phyloP scores from a whole-genome alignment of 305 asterid genomes.

The Solanum hybrid region DNA sequence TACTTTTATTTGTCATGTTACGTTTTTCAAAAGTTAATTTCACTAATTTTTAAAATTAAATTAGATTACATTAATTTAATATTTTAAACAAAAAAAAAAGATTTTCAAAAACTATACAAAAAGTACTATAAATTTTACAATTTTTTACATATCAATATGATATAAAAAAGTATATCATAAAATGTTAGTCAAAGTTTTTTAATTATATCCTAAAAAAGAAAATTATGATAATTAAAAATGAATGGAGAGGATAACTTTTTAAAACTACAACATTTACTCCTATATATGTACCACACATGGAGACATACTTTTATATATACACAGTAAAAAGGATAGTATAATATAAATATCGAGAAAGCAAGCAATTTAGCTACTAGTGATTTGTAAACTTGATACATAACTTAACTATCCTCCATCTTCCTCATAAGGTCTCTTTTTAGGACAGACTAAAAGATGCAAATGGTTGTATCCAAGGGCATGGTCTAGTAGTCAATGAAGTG shows the following conservation, averaged over 20 bases:
- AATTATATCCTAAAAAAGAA: fast-evolving
- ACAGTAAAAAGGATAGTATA: neutral
- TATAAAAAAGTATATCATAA: neutral
- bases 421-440: neutral
- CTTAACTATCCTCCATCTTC: neutral
- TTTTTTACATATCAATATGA: too few species aligned
- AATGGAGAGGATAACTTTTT: fast-evolving
- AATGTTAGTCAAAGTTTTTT: too few species aligned
- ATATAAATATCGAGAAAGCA: neutral
- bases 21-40: too few species aligned
- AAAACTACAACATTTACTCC: neutral
- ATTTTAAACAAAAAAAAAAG: too few species aligned
- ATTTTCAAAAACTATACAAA: too few species aligned
- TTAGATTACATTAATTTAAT: too few species aligned
- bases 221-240: too few species aligned
- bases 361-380: neutral
- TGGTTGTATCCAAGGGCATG: neutral
- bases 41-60: too few species aligned
- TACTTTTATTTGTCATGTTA: too few species aligned
- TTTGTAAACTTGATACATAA: neutral
- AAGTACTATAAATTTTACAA: too few species aligned
- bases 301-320: neutral
- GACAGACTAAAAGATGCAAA: neutral
- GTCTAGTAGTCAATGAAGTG: neutral
- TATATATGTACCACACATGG: neutral